Evolutionary conservation across 2,329 filamentous ascomycete species (phyloP), one percentile per base, ranked within the genome.

Genomic region (Blumeria hordei): DNA sequence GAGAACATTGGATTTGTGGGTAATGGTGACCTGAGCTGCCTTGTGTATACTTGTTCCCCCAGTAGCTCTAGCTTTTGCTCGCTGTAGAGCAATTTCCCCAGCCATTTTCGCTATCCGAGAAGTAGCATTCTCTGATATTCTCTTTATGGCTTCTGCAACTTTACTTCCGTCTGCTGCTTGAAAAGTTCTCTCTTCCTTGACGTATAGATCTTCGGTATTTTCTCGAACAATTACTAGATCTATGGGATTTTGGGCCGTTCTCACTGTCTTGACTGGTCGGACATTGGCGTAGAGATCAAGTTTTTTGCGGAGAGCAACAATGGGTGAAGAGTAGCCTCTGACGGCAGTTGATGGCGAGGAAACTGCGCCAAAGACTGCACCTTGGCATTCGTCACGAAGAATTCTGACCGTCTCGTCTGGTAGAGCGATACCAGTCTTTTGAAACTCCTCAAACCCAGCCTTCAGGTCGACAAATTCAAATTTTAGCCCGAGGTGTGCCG

Each of bases 151-250:
- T 72, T 96, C 90, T 60, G 92, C 90, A 56, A 96, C 84, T 72
- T 87, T 88, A 55, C 72, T 69, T 55, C 73, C 75, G 57, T 85
- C 77, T 37, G 81, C 73, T 35, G 77, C 79, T 55, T 85, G 78
- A 67, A 78, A 82, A 21, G 88, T 95, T 68, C 75, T 82, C 73
- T 98, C 92, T 69, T 96, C 85, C 54, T 96, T 96, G 63, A 98
- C 90, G 58, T 69, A 69, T 43, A 98, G 77, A 68, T 98, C 92
- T 72, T 98, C 92, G 35, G 92, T 98, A 74, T 98, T 98, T 71
- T 98, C 92, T 60, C 92, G 85, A 55, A 96, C 92, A 64, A 96
- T 98, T 65, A 98, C 92, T 68, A 98, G 83, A 71, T 98, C 92
- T 56, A 65, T 64, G 59, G 84, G 83, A 64, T 74, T 76, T 49